Evolutionary conservation across 805 yeast species (phyloP).

Genomic region (Maudiozyma pseudohumilis): DNA sequence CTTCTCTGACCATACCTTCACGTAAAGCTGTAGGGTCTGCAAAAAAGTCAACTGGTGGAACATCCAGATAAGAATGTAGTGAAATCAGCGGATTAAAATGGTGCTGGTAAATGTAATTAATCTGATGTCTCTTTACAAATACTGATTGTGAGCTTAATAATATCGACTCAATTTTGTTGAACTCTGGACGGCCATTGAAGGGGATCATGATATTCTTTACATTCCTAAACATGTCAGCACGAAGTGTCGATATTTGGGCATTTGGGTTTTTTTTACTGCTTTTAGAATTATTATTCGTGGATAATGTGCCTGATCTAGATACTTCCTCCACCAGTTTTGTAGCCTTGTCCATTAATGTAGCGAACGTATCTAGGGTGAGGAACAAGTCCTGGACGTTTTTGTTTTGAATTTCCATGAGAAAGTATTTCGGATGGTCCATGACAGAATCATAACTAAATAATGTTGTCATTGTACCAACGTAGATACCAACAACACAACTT

Average conservation of each 20-base stretch:
- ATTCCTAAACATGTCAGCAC: constrained; percentile 35
- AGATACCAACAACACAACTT: constrained; percentile 75
- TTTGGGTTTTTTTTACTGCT: constrained; percentile 3
- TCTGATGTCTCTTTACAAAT: constrained; percentile 53
- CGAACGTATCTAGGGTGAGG: constrained; percentile 75
- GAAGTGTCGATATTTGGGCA: constrained; percentile 10
- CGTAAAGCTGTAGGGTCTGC: constrained; percentile 80
- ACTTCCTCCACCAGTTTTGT: constrained; percentile 32
- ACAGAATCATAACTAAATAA: constrained; percentile 70
- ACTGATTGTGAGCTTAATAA: constrained; percentile 55
- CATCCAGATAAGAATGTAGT: constrained; percentile 68
- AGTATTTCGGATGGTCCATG: constrained; percentile 61
- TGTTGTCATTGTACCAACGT: constrained; percentile 77
- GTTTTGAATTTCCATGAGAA: constrained; percentile 60
- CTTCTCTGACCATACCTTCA: constrained; percentile 72
- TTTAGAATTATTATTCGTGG: constrained; percentile 2
- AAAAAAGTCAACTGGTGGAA: constrained; percentile 80
- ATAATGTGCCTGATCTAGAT: constrained; percentile 1
- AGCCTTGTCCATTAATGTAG: constrained; percentile 59
- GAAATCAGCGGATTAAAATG: constrained; percentile 74
- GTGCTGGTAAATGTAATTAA: constrained; percentile 72
- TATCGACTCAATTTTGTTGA: constrained; percentile 45
- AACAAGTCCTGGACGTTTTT: constrained; percentile 78
- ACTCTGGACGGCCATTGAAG: constrained; percentile 64
- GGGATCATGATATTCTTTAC: constrained; percentile 80